These are phyloP conservation scores for Coemansia interrupta DNA, from an alignment of 192 early-diverging fungal species.

Conservation along the genomic window DNA sequence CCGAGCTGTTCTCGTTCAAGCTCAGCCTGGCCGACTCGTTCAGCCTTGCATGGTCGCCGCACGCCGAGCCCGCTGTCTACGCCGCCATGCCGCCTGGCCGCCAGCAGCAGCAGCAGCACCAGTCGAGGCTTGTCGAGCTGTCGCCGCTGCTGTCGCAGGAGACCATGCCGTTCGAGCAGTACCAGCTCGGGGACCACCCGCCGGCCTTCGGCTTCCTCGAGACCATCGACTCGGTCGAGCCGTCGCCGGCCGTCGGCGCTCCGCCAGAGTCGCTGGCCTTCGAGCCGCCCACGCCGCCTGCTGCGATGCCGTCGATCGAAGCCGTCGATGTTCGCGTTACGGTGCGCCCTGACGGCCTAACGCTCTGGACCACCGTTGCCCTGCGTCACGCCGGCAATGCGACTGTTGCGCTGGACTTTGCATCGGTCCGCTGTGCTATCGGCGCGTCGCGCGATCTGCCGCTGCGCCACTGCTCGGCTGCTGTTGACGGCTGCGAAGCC, in stretches of 20 bases:
- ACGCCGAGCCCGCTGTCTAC: background rate
- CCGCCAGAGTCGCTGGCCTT: background rate
- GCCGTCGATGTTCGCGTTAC: background rate
- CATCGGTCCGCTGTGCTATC: conserved; percentile 2
- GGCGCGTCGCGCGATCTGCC: background rate
- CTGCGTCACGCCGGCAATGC: background rate
- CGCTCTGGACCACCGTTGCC: background rate
- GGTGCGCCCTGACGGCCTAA: background rate
- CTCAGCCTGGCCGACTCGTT: conserved; percentile 9
- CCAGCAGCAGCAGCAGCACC: background rate
- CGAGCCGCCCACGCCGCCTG: background rate
- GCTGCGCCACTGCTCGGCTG: conserved; percentile 2
- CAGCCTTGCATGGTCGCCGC: conserved; percentile 13
- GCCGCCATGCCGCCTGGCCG: background rate
- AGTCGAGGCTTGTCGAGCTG: background rate
- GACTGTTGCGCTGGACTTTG: conserved; percentile 10
- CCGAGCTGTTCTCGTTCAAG: conserved; percentile 16
- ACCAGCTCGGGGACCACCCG: background rate
- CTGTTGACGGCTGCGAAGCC: background rate
- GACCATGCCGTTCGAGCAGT: conserved; percentile 1
- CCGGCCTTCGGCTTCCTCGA: conserved; percentile 1
- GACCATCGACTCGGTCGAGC: conserved; percentile 14
- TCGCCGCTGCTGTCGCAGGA: conserved; percentile 1
- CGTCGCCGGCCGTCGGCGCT: conserved; percentile 6
- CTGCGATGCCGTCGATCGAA: background rate